Conservation (phyloP, 176 grass and related monocot species). For the Oryza officinalis region DNA sequence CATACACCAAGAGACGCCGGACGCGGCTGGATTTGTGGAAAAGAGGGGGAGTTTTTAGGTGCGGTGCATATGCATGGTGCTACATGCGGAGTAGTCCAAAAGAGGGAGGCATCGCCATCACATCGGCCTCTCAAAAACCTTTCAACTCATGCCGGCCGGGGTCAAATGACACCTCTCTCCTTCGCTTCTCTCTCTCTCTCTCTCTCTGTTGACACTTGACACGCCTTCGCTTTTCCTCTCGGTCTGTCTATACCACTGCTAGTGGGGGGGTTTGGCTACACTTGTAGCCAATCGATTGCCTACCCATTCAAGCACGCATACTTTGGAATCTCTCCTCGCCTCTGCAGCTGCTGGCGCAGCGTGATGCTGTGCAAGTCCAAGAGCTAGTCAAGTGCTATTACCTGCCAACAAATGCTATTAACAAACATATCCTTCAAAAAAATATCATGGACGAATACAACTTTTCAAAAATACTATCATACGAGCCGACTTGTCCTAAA, state of each 20-base stretch:
- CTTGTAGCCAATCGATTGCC: constrained; percentile 30
- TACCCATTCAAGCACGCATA: background rate
- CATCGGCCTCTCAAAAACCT: background rate
- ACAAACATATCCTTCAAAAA: no score
- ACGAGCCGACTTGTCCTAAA: no score
- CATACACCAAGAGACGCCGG: background rate
- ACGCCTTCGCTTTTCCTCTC: constrained; percentile 14
- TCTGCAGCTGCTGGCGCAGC: no score
- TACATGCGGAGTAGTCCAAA: constrained; percentile 18
- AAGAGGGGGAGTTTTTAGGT: background rate
- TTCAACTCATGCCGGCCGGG: constrained; percentile 17
- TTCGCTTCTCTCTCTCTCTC: no score
- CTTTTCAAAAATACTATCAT: no score
- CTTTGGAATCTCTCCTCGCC: constrained; percentile 1
- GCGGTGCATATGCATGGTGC: background rate
- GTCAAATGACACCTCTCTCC: background rate
- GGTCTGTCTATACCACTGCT: background rate
- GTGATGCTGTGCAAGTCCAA: no score
- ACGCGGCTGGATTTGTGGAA: background rate
- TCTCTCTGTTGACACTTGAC: background rate
- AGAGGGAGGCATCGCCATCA: background rate
- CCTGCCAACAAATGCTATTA: no score
- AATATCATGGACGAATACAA: no score
- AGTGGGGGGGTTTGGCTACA: constrained; percentile 11
- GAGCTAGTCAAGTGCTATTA: no score